Base-by-base conservation (phyloP, 1,284 basidiomycete species). In the Sporisorium scitamineum region DNA sequence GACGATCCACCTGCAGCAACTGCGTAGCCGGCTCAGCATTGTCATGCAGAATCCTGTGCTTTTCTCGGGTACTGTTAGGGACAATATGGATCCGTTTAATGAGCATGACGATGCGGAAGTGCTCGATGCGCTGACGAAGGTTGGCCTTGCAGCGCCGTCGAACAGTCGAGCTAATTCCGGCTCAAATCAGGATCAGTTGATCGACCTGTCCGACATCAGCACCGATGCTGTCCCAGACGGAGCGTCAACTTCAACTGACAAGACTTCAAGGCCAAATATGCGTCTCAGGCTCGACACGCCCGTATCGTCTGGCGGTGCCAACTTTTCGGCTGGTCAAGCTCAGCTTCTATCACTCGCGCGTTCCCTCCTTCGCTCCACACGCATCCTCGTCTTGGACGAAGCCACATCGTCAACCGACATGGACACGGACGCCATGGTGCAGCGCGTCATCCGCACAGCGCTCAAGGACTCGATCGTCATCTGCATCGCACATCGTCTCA, bases 71-170 rank as follows among this genome's bases (percentile, higher is more conserved):
- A 94, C 92, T 0, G 87, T 96, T 26, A 88, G 93, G 20, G 92
- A 94, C 22, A 95, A 95, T 76, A 85, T 96, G 4, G 94, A 97
- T 87, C 94, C 93, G 0, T 95, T 94, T 87, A 86, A 88, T 53
- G 93, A 95, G 77, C 91, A 95, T 79, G 90, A 90, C 0, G 95
- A 97, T 75, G 88, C 88, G 14, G 93, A 93, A 69, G 90, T 95
- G 22, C 90, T 92, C 8, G 88, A 92, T 50, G 69, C 73, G 20
- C 64, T 76, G 5, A 58, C 37, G 11, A 63, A 64, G 50, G 61
- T 70, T 1, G 62, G 67, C 1, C 64, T 77, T 16, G 62, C 69
- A 6, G 87, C 87, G 0, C 81, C 89, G 0, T 14, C 34, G 24
- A 11, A n/a, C 26, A 11, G 20, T 6, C 2, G n/a, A 4, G 24